These are phyloP conservation scores for Microstegium vimineum DNA, from an alignment of 176 grass and related monocot species.

Conservation along the genomic window DNA sequence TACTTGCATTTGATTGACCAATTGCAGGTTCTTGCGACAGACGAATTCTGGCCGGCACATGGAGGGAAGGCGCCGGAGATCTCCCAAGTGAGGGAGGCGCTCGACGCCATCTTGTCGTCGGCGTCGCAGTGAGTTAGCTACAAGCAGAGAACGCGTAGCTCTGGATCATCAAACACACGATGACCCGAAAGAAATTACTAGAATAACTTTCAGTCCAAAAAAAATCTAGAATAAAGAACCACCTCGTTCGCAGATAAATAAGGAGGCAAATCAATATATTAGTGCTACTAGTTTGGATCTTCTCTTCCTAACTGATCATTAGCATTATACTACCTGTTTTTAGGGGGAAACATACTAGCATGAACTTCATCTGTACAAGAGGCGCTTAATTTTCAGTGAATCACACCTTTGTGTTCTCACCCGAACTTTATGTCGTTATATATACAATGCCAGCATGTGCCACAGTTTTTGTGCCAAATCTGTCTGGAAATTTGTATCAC, in stretches of 20 bases:
- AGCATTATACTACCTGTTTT: background rate
- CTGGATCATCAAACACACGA: background rate
- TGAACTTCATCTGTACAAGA: background rate
- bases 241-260: slow-evolving; percentile 8
- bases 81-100: slow-evolving; percentile 74
- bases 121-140: slow-evolving; percentile 33
- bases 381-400: background rate
- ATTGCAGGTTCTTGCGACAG: slow-evolving; percentile 73
- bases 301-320: background rate
- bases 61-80: slow-evolving; percentile 64
- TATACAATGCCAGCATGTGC: background rate
- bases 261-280: background rate
- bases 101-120: slow-evolving; percentile 85
- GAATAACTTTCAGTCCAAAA: too few species aligned
- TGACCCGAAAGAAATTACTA: background rate
- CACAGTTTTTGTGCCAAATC: background rate
- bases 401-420: background rate
- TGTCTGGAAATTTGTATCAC: background rate
- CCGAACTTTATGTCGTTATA: background rate
- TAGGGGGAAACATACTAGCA: background rate
- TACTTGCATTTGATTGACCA: background rate
- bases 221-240: slow-evolving; percentile 28
- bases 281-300: background rate
- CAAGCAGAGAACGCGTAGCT: background rate
- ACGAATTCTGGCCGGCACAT: slow-evolving; percentile 94